Evolutionary conservation across 202 grass and related monocot species (phyloP), one percentile per base, ranked within the genome.

Genomic region (Dendrocalamus latiflorus): DNA sequence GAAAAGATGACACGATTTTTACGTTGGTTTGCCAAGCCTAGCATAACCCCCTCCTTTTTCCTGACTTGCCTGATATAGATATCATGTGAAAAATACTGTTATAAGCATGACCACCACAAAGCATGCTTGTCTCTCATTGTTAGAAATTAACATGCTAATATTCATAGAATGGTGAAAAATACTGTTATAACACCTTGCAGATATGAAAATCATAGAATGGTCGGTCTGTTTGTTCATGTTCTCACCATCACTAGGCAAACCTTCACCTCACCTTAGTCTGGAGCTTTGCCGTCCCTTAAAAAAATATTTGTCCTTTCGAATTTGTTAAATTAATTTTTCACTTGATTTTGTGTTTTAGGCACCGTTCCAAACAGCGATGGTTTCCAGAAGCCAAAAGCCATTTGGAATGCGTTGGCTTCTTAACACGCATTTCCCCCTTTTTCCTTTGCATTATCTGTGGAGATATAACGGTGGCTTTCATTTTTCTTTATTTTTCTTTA

Each of bases 271-370:
- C 36, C 1, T 60, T 81, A 34, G 16, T 49, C 22, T 86, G 8
- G 59, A 20, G 34, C 34, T 53, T 86, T 76, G 11, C 36, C 25
- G 70, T 70, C 1, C 49, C 58, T 74, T 83, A 53, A 65, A 74
- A 74, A 65, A 74, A 8, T 37, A 70, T 28, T 4, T 61, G 16
- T 34, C 51, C 3, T 70, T 34, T 38, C 2, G 18, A 39, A 70
- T 33, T 77, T 70, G 8, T 12, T 42, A 44, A 58, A 16, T 47
- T 64, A 4, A 1, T 53, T 53, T 38, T 77, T 63, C 17, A 39
- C 71, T 44, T 74, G 22, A 54, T 71, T 47, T 64, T 43, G 20
- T 71, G 41, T 72, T 56, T 47, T 64, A 36, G 34, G 34, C 5
- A 0, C 34, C 0, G 0, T 36, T 36, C 34, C 34, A 6, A 36